Conservation (phyloP, 2,329 filamentous ascomycete species). For the Sarocladium oryzae region DNA sequence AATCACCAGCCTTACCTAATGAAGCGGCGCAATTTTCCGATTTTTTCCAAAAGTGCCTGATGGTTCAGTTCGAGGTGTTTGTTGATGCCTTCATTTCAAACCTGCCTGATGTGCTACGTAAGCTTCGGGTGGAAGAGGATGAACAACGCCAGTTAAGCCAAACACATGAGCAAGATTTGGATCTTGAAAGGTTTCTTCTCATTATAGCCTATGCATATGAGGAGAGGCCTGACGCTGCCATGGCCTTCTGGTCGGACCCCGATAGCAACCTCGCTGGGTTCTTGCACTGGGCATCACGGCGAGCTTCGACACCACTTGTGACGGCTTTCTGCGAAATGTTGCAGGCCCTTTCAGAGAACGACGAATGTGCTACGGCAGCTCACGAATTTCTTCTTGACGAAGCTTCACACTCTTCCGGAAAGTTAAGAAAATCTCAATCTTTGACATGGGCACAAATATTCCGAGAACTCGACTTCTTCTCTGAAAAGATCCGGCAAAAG, state of each 20-base stretch:
- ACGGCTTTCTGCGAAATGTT: slow-evolving; percentile 97
- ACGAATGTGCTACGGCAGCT: slow-evolving; percentile 74
- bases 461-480: slow-evolving; percentile 80
- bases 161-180: slow-evolving; percentile 59
- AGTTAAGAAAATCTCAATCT: slow-evolving; percentile 74
- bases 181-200: slow-evolving; percentile 84
- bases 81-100: slow-evolving; percentile 92
- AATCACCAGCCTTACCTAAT: slow-evolving; percentile 61
- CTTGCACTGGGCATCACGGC: slow-evolving; percentile 90
- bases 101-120: slow-evolving; percentile 84
- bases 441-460: slow-evolving; percentile 93
- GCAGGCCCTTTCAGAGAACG: slow-evolving; percentile 76
- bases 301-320: slow-evolving; percentile 91
- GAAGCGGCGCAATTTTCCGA: slow-evolving; percentile 64
- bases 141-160: slow-evolving; percentile 69
- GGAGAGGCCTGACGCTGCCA: slow-evolving; percentile 72
- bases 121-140: slow-evolving; percentile 81
- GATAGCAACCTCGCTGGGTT: slow-evolving; percentile 94
- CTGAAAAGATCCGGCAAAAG: slow-evolving; percentile 69
- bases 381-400: slow-evolving; percentile 90
- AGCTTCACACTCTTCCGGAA: slow-evolving; percentile 63
- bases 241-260: slow-evolving; percentile 85
- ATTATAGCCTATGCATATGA: slow-evolving; percentile 91
- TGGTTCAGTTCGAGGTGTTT: slow-evolving; percentile 79
- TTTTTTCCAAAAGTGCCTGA: slow-evolving; percentile 65